Evolutionary conservation across 2,329 filamentous ascomycete genomes (phyloP).

Genomic region (Fusarium sp.): DNA sequence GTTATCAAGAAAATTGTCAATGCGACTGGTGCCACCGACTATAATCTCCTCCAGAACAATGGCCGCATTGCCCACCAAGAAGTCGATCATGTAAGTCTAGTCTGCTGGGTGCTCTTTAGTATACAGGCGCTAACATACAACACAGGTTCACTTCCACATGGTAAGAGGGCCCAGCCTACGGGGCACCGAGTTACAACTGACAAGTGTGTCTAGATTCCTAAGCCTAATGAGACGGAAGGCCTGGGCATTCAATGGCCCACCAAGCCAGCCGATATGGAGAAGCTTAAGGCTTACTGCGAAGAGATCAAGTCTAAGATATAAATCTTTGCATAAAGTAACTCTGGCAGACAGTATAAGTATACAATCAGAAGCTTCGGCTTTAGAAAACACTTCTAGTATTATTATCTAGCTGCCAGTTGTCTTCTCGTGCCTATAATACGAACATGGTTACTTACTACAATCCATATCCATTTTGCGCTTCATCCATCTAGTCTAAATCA

Average conservation of each 20-base stretch:
- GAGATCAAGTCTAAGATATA: constrained; percentile 93
- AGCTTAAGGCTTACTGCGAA: constrained; percentile 82
- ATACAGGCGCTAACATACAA: constrained; percentile 12
- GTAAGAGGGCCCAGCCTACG: constrained; percentile 57
- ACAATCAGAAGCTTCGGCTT: constrained; percentile 15
- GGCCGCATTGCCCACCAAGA: constrained; percentile 90
- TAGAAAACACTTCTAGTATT: constrained; percentile 35
- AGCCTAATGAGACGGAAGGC: constrained; percentile 86
- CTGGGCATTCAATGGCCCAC: constrained; percentile 85
- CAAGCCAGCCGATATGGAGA: constrained; percentile 81
- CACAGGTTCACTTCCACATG: constrained; percentile 92
- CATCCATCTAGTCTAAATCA: constrained; percentile 60
- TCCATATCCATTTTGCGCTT: constrained; percentile 17
- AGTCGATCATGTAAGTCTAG: constrained; percentile 83
- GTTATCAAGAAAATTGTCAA: constrained; percentile 84
- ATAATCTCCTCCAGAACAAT: constrained; percentile 98
- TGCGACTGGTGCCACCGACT: constrained; percentile 82
- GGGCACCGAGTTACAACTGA: constrained; percentile 1
- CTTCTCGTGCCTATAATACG: constrained; percentile 8
- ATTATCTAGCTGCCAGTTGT: constrained; percentile 27
- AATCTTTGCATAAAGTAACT: constrained; percentile 22
- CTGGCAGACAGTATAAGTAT: neutral
- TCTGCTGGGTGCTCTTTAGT: neutral
- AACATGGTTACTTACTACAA: constrained; percentile 26
- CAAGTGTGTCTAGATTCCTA: constrained; percentile 78